Base-by-base conservation (phyloP, 2,329 filamentous ascomycete genomes). In the Colletotrichum sp. region DNA sequence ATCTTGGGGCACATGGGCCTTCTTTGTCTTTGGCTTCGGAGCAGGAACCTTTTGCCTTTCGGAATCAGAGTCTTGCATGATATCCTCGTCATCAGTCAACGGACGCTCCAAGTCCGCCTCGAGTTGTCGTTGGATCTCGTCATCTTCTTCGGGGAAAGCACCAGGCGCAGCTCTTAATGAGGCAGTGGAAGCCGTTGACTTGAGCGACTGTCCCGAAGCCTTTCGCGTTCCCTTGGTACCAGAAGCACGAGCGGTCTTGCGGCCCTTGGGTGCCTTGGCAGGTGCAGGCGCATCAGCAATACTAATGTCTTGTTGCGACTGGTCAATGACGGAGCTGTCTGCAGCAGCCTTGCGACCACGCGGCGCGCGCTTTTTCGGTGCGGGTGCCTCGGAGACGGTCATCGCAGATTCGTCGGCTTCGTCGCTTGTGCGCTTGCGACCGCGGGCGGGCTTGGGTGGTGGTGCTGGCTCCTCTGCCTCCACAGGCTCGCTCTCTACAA, bases 91-190 rank as follows among this genome's bases (percentile, higher is more conserved):
- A 34, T 92, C 89, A 3, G 87, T 89, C 30, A 90, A 80, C 2
- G 88, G 90, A 34, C 88, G 86, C 59, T 93, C 90, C 12, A 95
- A 87, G 73, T 94, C 93, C 3, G 90, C 92, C 80, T 94, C 90
- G 2, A 95, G 86, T 65, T 91, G 91, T 26, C 90, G 89, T 68
- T 95, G 92, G 49, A 95, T 89, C 77, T 94, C 93, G 2, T 92
- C 90, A 76, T 95, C 92, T 71, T 91, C 88, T 4, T 76, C 74
- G 0, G 90, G 89, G 13, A 90, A 83, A 6, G 83, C 83, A 18
- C 84, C 84, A n/a, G 86, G 80, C 7, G 85, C 82, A 5, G 80
- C 81, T 44, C 82, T 81, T 6, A 86, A 74, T 3, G 85, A 85
- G 6, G 80, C 85, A 9, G 85, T 80, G 2, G 86, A 85, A 0